Conservation (phyloP, 192 early-diverging fungal genomes). For the Geosiphon pyriformis region DNA sequence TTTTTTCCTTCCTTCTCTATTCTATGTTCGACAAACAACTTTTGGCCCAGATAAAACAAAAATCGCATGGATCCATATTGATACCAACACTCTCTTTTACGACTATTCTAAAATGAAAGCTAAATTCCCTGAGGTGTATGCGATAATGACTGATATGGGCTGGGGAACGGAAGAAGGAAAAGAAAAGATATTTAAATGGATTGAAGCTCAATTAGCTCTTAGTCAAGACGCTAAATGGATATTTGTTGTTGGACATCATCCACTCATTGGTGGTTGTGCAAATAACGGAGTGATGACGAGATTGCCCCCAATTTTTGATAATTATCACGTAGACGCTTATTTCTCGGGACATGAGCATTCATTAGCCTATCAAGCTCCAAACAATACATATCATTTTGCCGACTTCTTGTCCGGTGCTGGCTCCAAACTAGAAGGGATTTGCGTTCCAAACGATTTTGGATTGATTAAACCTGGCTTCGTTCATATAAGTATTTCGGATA, state of each 20-base stretch:
- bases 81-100: background rate
- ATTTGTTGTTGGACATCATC: slow-evolving; percentile 15
- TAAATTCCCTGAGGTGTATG: background rate
- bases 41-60: slow-evolving; percentile 1
- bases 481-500: too few species aligned
- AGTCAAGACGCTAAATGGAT: slow-evolving; percentile 20
- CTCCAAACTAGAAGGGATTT: background rate
- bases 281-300: background rate
- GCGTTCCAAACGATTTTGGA: background rate
- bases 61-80: slow-evolving; percentile 6
- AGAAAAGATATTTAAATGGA: slow-evolving; percentile 13
- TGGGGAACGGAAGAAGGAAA: background rate
- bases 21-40: slow-evolving; percentile 5
- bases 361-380: slow-evolving; percentile 3
- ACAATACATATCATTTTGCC: background rate
- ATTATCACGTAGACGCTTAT: slow-evolving; percentile 5
- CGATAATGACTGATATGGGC: background rate
- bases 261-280: slow-evolving; percentile 8
- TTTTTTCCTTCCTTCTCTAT: slow-evolving; percentile 16
- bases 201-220: slow-evolving; percentile 9
- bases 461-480: too few species aligned
- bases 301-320: background rate
- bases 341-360: slow-evolving; percentile 9
- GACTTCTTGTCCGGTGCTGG: slow-evolving; percentile 16
- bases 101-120: background rate